Evolutionary conservation across 495 filamentous ascomycete genomes (phyloP).

Genomic region (Chaetomium tenue): DNA sequence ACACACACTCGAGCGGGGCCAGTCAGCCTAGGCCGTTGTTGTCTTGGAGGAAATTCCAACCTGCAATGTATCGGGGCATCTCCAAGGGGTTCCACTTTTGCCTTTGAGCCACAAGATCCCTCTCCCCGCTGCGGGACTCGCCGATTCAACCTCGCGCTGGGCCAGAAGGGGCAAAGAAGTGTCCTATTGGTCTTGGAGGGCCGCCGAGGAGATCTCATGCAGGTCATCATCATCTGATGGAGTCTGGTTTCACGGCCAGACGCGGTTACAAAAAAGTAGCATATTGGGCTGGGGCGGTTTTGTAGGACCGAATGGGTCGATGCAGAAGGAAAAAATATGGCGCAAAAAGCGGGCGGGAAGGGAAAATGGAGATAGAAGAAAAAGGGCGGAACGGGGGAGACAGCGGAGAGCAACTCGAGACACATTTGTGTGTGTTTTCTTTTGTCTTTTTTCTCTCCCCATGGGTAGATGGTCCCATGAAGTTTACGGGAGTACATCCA

Average conservation of each 20-base stretch:
- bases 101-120: constrained; percentile 6
- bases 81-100: constrained; percentile 38
- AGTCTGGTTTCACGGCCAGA: too few species aligned
- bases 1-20: not conserved
- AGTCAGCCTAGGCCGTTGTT: not conserved
- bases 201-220: not conserved
- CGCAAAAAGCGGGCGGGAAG: too few species aligned
- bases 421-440: too few species aligned
- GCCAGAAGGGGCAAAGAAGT: not conserved
- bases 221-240: not conserved
- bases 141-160: not conserved
- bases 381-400: too few species aligned
- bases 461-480: not conserved
- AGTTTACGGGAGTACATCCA: not conserved
- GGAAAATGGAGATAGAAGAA: too few species aligned
- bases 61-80: constrained; percentile 37
- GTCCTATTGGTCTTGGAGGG: not conserved
- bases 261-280: too few species aligned
- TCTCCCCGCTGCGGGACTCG: not conserved
- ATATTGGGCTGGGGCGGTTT: too few species aligned
- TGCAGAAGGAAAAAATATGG: too few species aligned
- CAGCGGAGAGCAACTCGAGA: too few species aligned
- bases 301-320: too few species aligned
- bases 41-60: constrained; percentile 32
- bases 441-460: not conserved